Base-by-base conservation (phyloP, 2,329 filamentous ascomycete species). In the Huntiella abstrusa region DNA sequence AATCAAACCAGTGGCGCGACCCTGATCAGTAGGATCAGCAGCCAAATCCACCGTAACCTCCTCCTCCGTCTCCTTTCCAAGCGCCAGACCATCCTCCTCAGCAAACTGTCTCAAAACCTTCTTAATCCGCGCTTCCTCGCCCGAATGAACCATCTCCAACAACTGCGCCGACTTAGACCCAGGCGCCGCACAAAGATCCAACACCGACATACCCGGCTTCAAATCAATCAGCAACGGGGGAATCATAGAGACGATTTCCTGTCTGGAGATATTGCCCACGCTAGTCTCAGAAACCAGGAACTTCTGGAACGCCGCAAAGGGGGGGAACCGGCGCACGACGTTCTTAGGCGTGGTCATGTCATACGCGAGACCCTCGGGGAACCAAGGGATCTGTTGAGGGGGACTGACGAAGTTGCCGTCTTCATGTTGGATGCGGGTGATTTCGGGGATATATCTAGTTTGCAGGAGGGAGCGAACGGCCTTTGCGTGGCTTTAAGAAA, bases 171-270 rank as follows among this genome's bases (percentile, higher is more conserved):
- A 87, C 69, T 98, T 98, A 68, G 88, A 96, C 50, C 91, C 91
- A 1, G 91, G 91, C 1, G 91, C 91, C 50, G 91, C 91, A 63
- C 91, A 98, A 67, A 98, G 79, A 61, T 98, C 91, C 55, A 98
- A 66, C 7, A 95, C 87, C 1, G 80, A 82, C 80, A 95, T 93
- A 45, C 87, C 84, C 4, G 91, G 87, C 54, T 77, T 76, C 43
- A 96, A 71, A 57, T 96, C 87, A 69, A 98, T 82, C 55, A 96
- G 70, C 55, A 96, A 72, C 19, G 91, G 91, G 19, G 91, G 91
- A 52, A 98, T 96, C 91, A 98, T 98, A 67, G 85, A 94, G 57
- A 98, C 91, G 39, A 94, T 81, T 65, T 98, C 91, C 63, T 98
- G 91, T 56, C 91, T 77, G 63, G 83, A 94, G 57, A 98, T 96